phyloP scores from a whole-genome alignment of 2,329 filamentous ascomycete species.

The Waltergamsia citrina region DNA sequence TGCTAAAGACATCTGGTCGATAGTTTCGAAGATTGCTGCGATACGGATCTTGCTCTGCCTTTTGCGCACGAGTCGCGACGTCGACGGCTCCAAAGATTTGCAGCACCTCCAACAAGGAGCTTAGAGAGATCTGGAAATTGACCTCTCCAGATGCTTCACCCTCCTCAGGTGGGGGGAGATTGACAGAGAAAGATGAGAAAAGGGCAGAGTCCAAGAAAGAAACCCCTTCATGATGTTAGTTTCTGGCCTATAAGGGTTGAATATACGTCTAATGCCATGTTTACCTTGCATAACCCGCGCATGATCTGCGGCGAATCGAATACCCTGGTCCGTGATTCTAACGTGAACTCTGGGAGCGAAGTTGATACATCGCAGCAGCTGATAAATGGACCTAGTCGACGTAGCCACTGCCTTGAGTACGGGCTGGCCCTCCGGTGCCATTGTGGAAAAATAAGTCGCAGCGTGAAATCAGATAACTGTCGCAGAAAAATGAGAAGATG shows the following conservation, averaged over 20 bases:
- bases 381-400: conserved; percentile 67
- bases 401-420: conserved; percentile 69
- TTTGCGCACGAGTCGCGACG: conserved; percentile 46
- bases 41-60: conserved; percentile 49
- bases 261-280: conserved; percentile 7
- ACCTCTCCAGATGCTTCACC: conserved; percentile 39
- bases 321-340: conserved; percentile 74
- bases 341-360: conserved; percentile 49
- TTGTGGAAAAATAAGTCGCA: conserved; percentile 12
- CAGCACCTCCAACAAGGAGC: conserved; percentile 82
- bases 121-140: conserved; percentile 78
- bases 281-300: conserved; percentile 84
- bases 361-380: conserved; percentile 47
- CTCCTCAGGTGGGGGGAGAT: conserved; percentile 29
- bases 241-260: conserved; percentile 1
- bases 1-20: conserved; percentile 68
- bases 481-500: conserved; percentile 9
- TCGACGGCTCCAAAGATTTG: conserved; percentile 91
- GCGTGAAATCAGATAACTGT: too few relatives aligned
- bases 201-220: conserved; percentile 82
- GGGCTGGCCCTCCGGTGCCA: conserved; percentile 28
- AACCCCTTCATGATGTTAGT: conserved; percentile 17
- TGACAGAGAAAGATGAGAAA: conserved; percentile 77
- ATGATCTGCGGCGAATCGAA: conserved; percentile 84
- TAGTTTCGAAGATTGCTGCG: conserved; percentile 53